Conservation (phyloP, 768 basidiomycete genomes). For the Krasilnikovozyma curviuscula region DNA sequence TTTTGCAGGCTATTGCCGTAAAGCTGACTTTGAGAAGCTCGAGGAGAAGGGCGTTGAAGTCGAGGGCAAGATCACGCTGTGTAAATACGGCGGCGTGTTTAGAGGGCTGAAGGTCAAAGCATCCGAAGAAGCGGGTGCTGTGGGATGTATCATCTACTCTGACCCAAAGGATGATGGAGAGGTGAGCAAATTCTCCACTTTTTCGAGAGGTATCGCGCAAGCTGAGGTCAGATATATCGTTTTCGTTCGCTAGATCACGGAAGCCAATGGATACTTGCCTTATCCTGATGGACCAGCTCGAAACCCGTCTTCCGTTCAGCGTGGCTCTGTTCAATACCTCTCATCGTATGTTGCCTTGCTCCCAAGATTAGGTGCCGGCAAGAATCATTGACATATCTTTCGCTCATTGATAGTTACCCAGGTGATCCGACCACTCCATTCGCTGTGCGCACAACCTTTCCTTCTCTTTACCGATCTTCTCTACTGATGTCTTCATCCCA, state of each 20-base stretch:
- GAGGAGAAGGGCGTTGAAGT: conserved; percentile 46
- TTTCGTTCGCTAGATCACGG: too few species aligned
- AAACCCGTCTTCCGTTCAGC: conserved; percentile 62
- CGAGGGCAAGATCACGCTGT: conserved; percentile 56
- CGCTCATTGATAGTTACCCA: conserved; percentile 20
- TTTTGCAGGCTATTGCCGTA: conserved; percentile 62
- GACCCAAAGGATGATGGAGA: conserved; percentile 72
- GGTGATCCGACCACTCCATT: conserved; percentile 49
- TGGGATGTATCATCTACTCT: conserved; percentile 51
- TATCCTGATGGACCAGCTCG: conserved; percentile 70
- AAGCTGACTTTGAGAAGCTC: conserved; percentile 53
- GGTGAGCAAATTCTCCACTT: too few species aligned
- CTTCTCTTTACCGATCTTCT: neutral
- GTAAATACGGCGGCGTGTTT: conserved; percentile 41
- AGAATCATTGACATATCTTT: conserved; percentile 1
- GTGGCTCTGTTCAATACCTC: conserved; percentile 61
- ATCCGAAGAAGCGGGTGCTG: conserved; percentile 64
- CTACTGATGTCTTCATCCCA: neutral
- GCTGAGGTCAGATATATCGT: too few species aligned
- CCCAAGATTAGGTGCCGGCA: conserved; percentile 33
- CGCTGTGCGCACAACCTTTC: too few species aligned
- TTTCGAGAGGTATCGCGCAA: too few species aligned
- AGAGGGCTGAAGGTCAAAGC: conserved; percentile 76
- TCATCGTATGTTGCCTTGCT: conserved; percentile 30
- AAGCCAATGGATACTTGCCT: conserved; percentile 51